A percentile compares a stretch with the other conserved stretches of the same genome.
phyloP scores from a whole-genome alignment of 176 grass and related monocot genomes.

The Lolium perenne region DNA sequence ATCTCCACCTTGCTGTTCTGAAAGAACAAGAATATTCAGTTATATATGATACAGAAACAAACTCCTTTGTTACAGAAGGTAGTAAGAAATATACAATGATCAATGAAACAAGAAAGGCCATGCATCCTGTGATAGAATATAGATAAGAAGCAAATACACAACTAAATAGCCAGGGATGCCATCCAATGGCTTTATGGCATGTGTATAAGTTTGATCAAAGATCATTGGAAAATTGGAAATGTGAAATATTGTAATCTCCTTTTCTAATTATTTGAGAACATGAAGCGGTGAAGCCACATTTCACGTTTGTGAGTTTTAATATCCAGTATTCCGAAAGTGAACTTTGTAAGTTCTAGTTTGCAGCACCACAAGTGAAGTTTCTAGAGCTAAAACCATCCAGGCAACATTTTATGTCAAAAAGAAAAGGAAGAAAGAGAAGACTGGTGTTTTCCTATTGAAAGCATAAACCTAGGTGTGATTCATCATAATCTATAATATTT shows the following conservation, averaged over 20 bases:
- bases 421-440: background rate
- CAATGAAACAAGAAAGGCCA: conserved; percentile 6
- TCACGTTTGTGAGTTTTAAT: background rate
- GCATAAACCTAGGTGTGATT: background rate
- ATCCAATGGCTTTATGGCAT: conserved; percentile 14
- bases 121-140: background rate
- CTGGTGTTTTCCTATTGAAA: background rate
- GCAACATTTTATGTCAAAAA: conserved; percentile 2
- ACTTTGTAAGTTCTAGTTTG: background rate
- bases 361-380: background rate
- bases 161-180: background rate
- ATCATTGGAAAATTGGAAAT: background rate
- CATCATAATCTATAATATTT: background rate
- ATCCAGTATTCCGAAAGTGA: background rate
- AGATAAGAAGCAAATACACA: background rate
- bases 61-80: background rate
- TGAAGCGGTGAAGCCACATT: background rate
- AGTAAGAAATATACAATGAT: background rate
- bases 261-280: background rate
- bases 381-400: background rate
- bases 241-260: background rate
- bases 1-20: conserved; percentile 96
- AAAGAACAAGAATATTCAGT: conserved; percentile 50
- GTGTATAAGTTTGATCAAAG: background rate
- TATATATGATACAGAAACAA: conserved; percentile 23